Conservation (phyloP, 2,329 filamentous ascomycete genomes). For the Lasiodiplodia sp. region DNA sequence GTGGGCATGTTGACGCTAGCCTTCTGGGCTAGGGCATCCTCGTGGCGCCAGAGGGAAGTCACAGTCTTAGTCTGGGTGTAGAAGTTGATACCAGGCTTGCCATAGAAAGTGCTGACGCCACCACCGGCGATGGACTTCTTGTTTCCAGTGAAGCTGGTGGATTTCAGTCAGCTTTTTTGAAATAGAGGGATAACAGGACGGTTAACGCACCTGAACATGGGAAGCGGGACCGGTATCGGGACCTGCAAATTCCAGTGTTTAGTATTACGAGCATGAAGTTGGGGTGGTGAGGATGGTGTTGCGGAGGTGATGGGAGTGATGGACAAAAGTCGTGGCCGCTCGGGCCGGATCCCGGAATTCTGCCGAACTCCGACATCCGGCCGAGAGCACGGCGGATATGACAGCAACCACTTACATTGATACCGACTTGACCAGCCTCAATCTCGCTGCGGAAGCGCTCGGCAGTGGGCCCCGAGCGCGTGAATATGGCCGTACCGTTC, state of each 20-base stretch:
- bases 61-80: constrained; percentile 99
- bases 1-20: constrained; percentile 90
- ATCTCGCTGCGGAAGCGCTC: constrained; percentile 81
- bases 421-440: constrained; percentile 84
- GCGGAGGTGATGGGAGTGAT: not conserved
- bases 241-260: not conserved
- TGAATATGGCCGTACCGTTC: constrained; percentile 88
- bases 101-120: constrained; percentile 94
- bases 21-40: constrained; percentile 85
- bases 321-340: not conserved
- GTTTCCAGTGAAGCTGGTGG: constrained; percentile 66
- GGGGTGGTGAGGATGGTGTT: constrained; percentile 13
- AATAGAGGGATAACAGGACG: too few relatives aligned
- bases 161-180: too few relatives aligned
- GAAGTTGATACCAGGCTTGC: constrained; percentile 88
- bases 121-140: constrained; percentile 92
- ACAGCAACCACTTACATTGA: constrained; percentile 63
- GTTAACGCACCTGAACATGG: constrained; percentile 57
- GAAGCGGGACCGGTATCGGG: constrained; percentile 50
- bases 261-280: not conserved
- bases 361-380: not conserved
- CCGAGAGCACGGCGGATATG: not conserved
- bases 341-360: not conserved
- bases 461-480: constrained; percentile 76
- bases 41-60: constrained; percentile 85